These are phyloP conservation scores for Talaromyces marneffei DNA, from an alignment of 2,329 filamentous ascomycete genomes.

Conservation along the genomic window DNA sequence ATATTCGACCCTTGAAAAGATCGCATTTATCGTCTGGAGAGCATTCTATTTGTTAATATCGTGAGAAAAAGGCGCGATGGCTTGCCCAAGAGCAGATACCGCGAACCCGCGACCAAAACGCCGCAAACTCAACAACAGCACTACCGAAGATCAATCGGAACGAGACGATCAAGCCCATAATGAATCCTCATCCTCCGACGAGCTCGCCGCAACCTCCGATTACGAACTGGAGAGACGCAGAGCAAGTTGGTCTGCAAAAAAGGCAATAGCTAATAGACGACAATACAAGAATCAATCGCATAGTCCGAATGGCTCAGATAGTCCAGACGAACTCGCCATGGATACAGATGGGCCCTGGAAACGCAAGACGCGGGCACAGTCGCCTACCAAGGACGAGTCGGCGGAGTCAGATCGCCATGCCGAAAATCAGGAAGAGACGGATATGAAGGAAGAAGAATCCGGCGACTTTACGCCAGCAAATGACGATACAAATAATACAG, in stretches of 20 bases:
- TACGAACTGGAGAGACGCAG: conserved; percentile 30
- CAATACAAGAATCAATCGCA: conserved; percentile 22
- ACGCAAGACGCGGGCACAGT: conserved; percentile 15
- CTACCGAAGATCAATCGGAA: conserved; percentile 6
- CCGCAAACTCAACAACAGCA: conserved; percentile 28
- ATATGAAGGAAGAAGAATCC: conserved; percentile 16
- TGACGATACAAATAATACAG: conserved; percentile 13
- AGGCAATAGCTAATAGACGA: conserved; percentile 27
- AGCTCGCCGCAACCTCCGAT: conserved; percentile 33
- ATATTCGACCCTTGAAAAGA: not conserved
- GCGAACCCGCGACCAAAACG: conserved; percentile 23
- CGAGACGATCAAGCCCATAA: conserved; percentile 22
- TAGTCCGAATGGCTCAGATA: conserved; percentile 31
- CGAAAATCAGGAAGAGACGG: conserved; percentile 16
- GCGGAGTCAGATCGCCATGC: not conserved
- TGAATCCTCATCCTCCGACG: conserved; percentile 33
- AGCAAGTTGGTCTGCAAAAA: conserved; percentile 31
- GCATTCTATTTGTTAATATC: not conserved
- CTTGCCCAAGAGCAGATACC: conserved; percentile 18
- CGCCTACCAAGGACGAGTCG: conserved; percentile 14
- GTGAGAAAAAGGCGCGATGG: not conserved
- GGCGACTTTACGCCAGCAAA: conserved; percentile 16
- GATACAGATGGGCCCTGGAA: conserved; percentile 35
- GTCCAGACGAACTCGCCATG: conserved; percentile 42
- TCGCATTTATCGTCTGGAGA: not conserved